phyloP scores from a whole-genome alignment of 2,329 filamentous ascomycete species.

The Penicillium italicum region DNA sequence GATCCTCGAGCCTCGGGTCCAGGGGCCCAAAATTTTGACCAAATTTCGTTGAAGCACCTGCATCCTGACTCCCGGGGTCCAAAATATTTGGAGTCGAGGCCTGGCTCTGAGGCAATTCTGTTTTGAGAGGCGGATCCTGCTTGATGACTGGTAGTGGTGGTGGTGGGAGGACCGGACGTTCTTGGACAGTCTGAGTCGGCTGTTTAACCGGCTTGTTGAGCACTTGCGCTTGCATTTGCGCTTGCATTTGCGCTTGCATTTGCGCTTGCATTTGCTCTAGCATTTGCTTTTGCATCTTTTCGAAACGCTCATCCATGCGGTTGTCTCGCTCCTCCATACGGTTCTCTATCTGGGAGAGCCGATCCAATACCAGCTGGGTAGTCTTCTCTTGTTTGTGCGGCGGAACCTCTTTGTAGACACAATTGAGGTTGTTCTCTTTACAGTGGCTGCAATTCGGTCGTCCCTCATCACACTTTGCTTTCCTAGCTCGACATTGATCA shows the following conservation, averaged over 20 bases:
- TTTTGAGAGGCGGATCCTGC: background rate
- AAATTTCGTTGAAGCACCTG: background rate
- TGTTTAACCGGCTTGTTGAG: background rate
- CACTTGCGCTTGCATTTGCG: conserved; percentile 1
- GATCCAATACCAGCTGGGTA: conserved; percentile 38
- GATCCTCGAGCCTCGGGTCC: conserved; percentile 8
- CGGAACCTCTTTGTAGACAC: conserved; percentile 84
- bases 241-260: conserved; percentile 5
- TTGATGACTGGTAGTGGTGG: background rate
- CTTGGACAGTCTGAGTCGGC: background rate
- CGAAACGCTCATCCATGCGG: conserved; percentile 4
- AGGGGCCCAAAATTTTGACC: background rate
- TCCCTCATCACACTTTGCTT: conserved; percentile 87
- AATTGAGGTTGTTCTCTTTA: conserved; percentile 77
- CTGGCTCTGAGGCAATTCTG: background rate
- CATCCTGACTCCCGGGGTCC: background rate
- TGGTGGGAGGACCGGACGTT: background rate
- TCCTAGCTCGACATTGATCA: conserved; percentile 80
- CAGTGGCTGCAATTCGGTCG: conserved; percentile 80
- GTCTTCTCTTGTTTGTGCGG: conserved; percentile 68
- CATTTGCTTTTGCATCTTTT: conserved; percentile 4
- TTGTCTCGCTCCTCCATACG: conserved; percentile 17
- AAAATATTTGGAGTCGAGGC: background rate
- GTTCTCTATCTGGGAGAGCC: conserved; percentile 33
- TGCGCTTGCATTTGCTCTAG: background rate